These are phyloP conservation scores for Plantago major DNA, from an alignment of 257 asterid genomes.

Conservation along the genomic window DNA sequence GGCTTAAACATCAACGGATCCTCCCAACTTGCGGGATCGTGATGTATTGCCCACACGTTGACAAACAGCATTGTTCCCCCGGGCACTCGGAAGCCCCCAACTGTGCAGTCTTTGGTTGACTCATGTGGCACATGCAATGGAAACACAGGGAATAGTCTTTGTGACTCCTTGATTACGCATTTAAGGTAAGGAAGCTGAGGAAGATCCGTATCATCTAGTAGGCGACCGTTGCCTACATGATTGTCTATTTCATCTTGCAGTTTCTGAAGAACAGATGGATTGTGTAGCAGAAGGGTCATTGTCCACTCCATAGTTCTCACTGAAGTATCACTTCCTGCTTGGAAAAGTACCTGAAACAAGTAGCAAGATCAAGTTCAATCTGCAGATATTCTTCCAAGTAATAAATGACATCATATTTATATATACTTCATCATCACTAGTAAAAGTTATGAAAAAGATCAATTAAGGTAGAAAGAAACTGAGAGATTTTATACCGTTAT, in stretches of 20 bases:
- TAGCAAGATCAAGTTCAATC: too few relatives aligned
- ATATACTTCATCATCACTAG: too few relatives aligned
- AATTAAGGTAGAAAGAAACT: too few relatives aligned
- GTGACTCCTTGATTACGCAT: slow-evolving; percentile 37
- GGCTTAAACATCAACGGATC: background rate
- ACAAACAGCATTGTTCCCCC: background rate
- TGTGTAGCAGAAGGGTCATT: slow-evolving; percentile 33
- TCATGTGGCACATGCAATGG: slow-evolving; percentile 37
- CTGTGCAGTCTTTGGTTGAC: slow-evolving; percentile 11
- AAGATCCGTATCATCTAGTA: slow-evolving; percentile 30
- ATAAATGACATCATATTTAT: too few relatives aligned
- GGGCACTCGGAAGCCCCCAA: background rate
- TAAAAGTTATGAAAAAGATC: too few relatives aligned
- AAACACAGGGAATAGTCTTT: slow-evolving; percentile 40
- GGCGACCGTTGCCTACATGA: slow-evolving; percentile 18
- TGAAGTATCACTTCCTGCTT: slow-evolving; percentile 39
- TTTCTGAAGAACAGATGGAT: slow-evolving; percentile 10
- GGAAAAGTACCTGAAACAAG: background rate
- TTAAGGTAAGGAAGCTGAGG: slow-evolving; percentile 25
- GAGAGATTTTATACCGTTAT: background rate
- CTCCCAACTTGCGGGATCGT: background rate
- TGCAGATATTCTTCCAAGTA: too few relatives aligned
- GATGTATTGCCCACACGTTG: background rate
- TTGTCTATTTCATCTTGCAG: slow-evolving; percentile 27
- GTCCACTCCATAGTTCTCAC: slow-evolving; percentile 44